phyloP scores from a whole-genome alignment of 169 alveolate genomes.

The Plasmodium yoelii region DNA sequence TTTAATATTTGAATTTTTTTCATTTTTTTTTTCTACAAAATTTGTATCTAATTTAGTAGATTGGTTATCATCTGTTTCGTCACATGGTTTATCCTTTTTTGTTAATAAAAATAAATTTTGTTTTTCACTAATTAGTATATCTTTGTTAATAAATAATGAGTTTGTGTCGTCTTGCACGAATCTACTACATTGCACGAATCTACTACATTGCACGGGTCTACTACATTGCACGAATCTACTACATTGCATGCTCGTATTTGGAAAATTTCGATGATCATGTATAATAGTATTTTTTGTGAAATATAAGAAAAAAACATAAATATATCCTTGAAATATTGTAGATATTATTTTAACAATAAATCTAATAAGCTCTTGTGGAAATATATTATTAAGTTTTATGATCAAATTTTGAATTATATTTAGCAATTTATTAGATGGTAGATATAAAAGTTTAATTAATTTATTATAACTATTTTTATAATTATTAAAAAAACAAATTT shows the following conservation, averaged over 20 bases:
- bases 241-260: too few species aligned
- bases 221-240: too few species aligned
- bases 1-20: neutral
- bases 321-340: slow-evolving; percentile 59
- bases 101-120: neutral
- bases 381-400: slow-evolving; percentile 12
- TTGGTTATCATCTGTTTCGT: neutral
- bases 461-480: slow-evolving; percentile 64
- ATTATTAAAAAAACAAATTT: slow-evolving; percentile 60
- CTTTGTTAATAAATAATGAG: slow-evolving; percentile 9
- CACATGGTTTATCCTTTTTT: neutral
- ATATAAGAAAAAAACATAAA: slow-evolving; percentile 52
- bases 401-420: slow-evolving; percentile 9
- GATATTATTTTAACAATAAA: slow-evolving; percentile 41
- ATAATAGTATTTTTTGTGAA: slow-evolving; percentile 45
- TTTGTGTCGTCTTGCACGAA: too few species aligned
- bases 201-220: too few species aligned
- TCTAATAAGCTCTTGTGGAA: slow-evolving; percentile 57
- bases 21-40: neutral
- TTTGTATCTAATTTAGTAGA: neutral
- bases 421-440: slow-evolving; percentile 41
- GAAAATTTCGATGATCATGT: too few species aligned
- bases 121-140: slow-evolving; percentile 4
- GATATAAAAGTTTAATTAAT: slow-evolving; percentile 40
- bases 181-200: too few species aligned